Base-by-base conservation (phyloP, 768 basidiomycete genomes). In the Rhodotorula graminis region DNA sequence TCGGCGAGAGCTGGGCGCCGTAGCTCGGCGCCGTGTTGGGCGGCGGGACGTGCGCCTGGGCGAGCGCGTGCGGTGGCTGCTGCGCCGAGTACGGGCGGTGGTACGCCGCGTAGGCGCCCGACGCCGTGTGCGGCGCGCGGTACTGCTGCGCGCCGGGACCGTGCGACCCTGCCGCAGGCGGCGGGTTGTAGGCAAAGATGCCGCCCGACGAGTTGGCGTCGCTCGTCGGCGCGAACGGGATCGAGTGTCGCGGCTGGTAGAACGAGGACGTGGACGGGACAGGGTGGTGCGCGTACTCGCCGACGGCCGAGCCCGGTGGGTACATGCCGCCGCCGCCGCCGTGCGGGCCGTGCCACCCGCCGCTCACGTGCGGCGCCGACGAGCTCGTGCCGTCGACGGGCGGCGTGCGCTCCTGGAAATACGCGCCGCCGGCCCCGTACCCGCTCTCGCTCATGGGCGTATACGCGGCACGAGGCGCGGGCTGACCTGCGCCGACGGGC, bases 101-200 rank as follows among this genome's bases (percentile, higher is more conserved):
- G n/a, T 64, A 64, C 50, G 63, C 16, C 33, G 15, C 2, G 52
- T 53, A 64, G 16, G 33, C 46, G 25, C 59, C 59, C 15, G 59
- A 12, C 15, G 37, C 53, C 27, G 33, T 64, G 11, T 33, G 27
- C 16, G 53, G 52, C 25, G 55, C 27, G 25, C 53, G 64, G 40
- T 65, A 65, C 29, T 42, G 63, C 52, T 52, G 12, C 40, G n/a
- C 33, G 25, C 37, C 25, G 1, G 15, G 37, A 7, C 25, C 33
- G 7, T 3, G 27, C 3, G 18, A 31, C 4, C 47, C 46, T 23
- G 11, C 23, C 1, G 64, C 40, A 8, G 72, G 64, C 3, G 72
- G 72, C 15, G 73, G 73, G 23, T 70, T 70, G 73, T 67, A 74
- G 33, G 65, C 62, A 63, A 74, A 74, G 42, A 71, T 33, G 21